Evolutionary conservation across 306 rosid genomes (phyloP), one percentile per base, ranked within the genome.

Genomic region (Rosa chinensis): DNA sequence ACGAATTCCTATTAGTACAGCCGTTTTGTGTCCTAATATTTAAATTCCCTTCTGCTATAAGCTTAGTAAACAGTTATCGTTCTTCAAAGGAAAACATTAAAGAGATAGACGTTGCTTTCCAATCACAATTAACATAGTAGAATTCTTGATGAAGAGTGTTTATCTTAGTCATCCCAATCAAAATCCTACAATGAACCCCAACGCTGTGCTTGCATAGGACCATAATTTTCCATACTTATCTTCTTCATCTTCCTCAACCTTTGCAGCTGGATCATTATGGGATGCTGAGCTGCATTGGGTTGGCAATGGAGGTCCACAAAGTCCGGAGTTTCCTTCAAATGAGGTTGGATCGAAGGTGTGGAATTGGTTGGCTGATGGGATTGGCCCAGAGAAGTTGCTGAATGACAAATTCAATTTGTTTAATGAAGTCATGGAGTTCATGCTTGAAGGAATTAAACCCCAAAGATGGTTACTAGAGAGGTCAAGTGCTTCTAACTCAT

Each of bases 381-480:
- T 73, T 50, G 5, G 2, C 10, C 83, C 79, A 2, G 47, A 37
- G n/a, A 80, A 18, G 35, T 42, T 80, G 75, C 74, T 80, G 3
- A 23, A 2, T 21, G 83, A 80, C 55, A 80, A 49, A 32, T 80
- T 12, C 47, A 73, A 17, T 4, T 0, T 4, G 11, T 1, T 49
- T 0, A 80, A 8, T 0, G 4, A 28, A 6, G 42, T 64, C 16
- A 74, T 49, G 3, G 47, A 20, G n/a, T 45, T 14, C 18, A 80
- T 47, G 43, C 75, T 74, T 11, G 37, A 11, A 53, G 75, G 79
- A 18, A 80, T 80, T 43, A 32, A 10, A 23, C 83, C 62, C 13
- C 20, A 71, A 9, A 80, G 77, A 10, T 53, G 62, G 59, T 80
- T 80, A 9, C 18, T 28, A 0, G 84, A 81, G 32, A 81, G 66